A percentile compares a stretch with the other conserved stretches of the same genome.
These are phyloP conservation scores for Tetrahymena borealis DNA, from an alignment of 73 alveolate genomes.

Conservation along the genomic window DNA sequence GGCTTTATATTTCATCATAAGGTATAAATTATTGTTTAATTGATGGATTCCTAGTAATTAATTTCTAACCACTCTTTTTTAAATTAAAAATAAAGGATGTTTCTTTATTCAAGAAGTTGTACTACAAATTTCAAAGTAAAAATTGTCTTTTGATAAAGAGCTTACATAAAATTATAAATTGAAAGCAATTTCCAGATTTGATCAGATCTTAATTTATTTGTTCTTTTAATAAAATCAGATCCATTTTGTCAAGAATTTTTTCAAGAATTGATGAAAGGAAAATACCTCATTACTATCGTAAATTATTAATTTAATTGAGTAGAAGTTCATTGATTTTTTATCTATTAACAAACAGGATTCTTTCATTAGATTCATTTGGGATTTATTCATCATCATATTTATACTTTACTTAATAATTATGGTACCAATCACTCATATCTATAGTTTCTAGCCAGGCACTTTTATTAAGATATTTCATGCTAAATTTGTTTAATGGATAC, in stretches of 20 bases:
- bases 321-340: background rate
- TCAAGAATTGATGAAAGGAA: background rate
- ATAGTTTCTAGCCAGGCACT: background rate
- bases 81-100: too few relatives aligned
- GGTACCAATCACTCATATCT: background rate
- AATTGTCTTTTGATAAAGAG: too few relatives aligned
- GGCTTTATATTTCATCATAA: too few relatives aligned
- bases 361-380: background rate
- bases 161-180: too few relatives aligned
- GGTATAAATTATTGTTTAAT: too few relatives aligned
- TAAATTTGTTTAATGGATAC: background rate
- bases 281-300: background rate
- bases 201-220: too few relatives aligned
- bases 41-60: too few relatives aligned
- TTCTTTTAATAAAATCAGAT: too few relatives aligned
- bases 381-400: background rate
- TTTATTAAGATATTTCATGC: background rate
- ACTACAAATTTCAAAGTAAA: too few relatives aligned
- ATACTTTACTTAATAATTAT: background rate
- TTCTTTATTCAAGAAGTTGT: too few relatives aligned
- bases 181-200: too few relatives aligned
- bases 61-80: too few relatives aligned
- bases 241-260: background rate
- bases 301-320: background rate
- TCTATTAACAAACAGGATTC: background rate